phyloP scores from a whole-genome alignment of 305 asterid species.

The Solanum hybrid region DNA sequence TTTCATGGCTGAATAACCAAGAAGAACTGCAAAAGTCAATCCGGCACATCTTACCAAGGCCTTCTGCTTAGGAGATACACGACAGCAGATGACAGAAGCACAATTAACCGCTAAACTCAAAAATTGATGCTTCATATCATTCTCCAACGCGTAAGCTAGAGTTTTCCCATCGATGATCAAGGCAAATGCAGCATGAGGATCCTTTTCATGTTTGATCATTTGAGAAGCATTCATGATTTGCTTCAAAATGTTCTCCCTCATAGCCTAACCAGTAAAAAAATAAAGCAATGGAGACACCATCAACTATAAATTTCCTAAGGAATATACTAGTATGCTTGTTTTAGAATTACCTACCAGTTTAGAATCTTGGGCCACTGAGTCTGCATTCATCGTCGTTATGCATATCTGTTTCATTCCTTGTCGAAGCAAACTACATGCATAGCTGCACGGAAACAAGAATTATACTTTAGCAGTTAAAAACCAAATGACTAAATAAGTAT shows the following conservation, averaged over 20 bases:
- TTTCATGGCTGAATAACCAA: background rate
- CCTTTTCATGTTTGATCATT: constrained; percentile 48
- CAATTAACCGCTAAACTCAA: constrained; percentile 71
- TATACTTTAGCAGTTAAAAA: background rate
- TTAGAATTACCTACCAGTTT: constrained; percentile 33
- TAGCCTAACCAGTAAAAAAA: constrained; percentile 33
- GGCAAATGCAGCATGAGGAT: constrained; percentile 77
- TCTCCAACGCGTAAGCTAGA: constrained; percentile 52
- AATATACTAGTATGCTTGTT: background rate
- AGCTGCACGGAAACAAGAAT: constrained; percentile 33
- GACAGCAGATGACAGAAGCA: constrained; percentile 91
- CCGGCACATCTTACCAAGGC: constrained; percentile 50
- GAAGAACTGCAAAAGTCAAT: background rate
- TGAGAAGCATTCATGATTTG: constrained; percentile 65
- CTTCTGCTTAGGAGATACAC: constrained; percentile 95
- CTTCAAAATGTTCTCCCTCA: constrained; percentile 47
- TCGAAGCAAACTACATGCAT: constrained; percentile 84
- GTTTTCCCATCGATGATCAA: constrained; percentile 83
- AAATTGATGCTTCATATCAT: constrained; percentile 54
- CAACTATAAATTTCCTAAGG: background rate
- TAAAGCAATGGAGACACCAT: background rate
- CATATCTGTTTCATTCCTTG: constrained; percentile 85
- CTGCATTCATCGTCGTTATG: constrained; percentile 27
- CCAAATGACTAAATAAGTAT: background rate
- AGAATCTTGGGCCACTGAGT: constrained; percentile 25